These are phyloP conservation scores for Cucumis melo DNA, from an alignment of 306 rosid genomes.

Conservation along the genomic window DNA sequence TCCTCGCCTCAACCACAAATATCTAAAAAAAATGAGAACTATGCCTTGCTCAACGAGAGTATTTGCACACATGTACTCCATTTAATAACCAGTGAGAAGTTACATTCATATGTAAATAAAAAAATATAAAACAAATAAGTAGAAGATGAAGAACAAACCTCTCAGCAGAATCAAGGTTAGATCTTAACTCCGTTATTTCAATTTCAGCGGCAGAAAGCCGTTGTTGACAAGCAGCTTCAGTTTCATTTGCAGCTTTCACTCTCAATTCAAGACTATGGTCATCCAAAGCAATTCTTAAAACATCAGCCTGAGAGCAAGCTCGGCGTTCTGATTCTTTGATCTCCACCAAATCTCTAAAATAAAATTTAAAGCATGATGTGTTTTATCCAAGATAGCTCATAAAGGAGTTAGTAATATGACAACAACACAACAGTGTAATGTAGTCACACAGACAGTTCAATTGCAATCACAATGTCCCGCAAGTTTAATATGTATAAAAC, in stretches of 20 bases:
- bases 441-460: neutral
- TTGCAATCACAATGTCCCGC: neutral
- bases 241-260: slow-evolving; percentile 93
- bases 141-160: slow-evolving; percentile 34
- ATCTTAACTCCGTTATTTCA: slow-evolving; percentile 63
- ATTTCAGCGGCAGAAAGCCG: slow-evolving; percentile 76
- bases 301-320: slow-evolving; percentile 61
- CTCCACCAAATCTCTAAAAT: slow-evolving; percentile 45
- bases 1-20: neutral
- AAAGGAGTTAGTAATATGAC: neutral
- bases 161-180: slow-evolving; percentile 57
- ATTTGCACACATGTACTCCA: neutral
- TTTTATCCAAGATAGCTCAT: neutral
- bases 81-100: neutral
- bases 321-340: slow-evolving; percentile 69
- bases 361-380: slow-evolving; percentile 16
- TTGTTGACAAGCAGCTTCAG: slow-evolving; percentile 88
- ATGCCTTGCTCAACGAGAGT: neutral
- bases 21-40: neutral
- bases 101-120: neutral
- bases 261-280: slow-evolving; percentile 88
- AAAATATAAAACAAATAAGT: neutral
- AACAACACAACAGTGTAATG: neutral
- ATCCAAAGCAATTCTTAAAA: slow-evolving; percentile 69
- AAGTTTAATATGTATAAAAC: neutral